Base-by-base conservation (phyloP, 345 rosid species). In the Erucastrum elatum region DNA sequence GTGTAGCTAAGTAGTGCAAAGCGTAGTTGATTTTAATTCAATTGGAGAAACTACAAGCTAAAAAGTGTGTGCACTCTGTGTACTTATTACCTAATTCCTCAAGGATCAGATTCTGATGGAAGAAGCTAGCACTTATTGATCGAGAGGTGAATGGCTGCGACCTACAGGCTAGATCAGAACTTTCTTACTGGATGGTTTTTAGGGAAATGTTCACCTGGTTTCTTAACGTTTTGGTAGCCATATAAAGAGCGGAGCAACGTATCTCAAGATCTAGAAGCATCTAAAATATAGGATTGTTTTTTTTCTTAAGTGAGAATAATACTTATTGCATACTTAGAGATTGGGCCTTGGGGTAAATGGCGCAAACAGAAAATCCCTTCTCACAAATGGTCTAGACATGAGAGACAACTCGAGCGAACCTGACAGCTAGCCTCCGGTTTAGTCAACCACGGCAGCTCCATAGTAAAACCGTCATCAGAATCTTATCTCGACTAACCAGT, bases 81-180 rank as follows among this genome's bases (percentile, higher is more conserved):
- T 1, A 16, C 56, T 13, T 35, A 59, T 35, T 12, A 46, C 55
- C 27, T 17, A 59, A 39, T 33, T 56, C 81, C 35, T 60, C 74
- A 75, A 90, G 95, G 92, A 91, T 80, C 87, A 87, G 84, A 61
- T 82, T 68, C 74, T 89, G 78, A 84, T 85, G 86, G 90, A 88
- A 58, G 87, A 91, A 82, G 84, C 21, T 87, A 82, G 83, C 85
- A 81, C 92, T 86, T 33, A 77, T 88, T 72, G 87, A 78, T 72
- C 76, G 66, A 79, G 87, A 90, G 91, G 91, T 89, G 68, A 65
- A 41, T 39, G 66, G 9, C 30, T 34, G 4, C 64, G 59, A 64
- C 35, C 78, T 66, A 66, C 26, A 78, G 37, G 39, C 39, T 59
- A 35, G 41, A 35, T 10, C 9, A 30, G 34, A 63, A 15, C 33